These are phyloP conservation scores for Sugiyamaella xylanicola DNA, from an alignment of 1,139 yeast genomes.

Conservation along the genomic window DNA sequence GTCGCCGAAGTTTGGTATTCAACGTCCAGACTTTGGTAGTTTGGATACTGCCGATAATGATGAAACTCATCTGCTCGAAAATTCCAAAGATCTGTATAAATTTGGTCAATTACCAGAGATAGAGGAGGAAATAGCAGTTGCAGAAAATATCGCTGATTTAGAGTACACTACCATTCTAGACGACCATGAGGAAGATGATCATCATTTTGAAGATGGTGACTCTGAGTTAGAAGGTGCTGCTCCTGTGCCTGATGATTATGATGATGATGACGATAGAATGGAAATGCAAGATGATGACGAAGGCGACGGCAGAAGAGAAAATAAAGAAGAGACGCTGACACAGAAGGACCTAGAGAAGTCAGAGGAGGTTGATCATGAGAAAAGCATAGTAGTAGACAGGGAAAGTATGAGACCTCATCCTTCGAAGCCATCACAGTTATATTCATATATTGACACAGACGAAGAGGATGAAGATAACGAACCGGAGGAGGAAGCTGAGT, in stretches of 20 bases:
- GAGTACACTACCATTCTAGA: not conserved
- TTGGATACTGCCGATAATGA: not conserved
- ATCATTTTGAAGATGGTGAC: constrained; percentile 3
- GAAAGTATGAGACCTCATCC: not conserved
- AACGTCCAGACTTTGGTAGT: not conserved
- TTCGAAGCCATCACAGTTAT: not conserved
- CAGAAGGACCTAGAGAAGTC: no score
- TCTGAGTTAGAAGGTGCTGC: no score
- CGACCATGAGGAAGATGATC: not conserved
- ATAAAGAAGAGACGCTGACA: no score
- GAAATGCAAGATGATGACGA: no score
- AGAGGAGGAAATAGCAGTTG: not conserved
- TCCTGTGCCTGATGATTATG: no score
- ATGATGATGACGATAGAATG: no score
- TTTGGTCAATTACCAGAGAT: not conserved
- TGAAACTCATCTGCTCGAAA: not conserved
- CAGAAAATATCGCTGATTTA: not conserved
- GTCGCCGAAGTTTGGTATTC: not conserved
- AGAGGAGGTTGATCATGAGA: no score
- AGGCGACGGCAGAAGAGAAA: no score
- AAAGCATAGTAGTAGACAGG: not conserved
- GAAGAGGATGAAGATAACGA: constrained; percentile 20
- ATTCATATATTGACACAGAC: constrained; percentile 3
- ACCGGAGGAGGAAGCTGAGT: not conserved
- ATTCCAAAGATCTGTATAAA: not conserved